Base-by-base conservation (phyloP, 495 filamentous ascomycete species). In the Xylaria curta region DNA sequence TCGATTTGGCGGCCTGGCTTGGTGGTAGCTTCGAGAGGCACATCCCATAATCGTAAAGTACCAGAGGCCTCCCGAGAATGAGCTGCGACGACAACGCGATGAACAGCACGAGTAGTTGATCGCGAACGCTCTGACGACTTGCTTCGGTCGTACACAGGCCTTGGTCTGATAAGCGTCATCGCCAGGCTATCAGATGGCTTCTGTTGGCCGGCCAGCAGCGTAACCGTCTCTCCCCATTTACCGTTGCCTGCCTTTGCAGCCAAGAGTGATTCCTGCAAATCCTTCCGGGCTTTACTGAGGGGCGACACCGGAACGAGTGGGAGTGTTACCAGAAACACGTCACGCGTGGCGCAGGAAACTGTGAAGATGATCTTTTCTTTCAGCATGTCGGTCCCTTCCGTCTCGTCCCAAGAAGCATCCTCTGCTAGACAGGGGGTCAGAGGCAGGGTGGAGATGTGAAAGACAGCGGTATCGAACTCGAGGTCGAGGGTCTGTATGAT, bases 271-370 rank as follows among this genome's bases (percentile, higher is more conserved):
- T 81, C 74, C n/a, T 81, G 82, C 59, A 88, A 72, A 19, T 87
- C 85, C 24, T 81, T 78, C 7, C 86, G 76, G 10, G 79, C 76
- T 71, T 89, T 89, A 75, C 84, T 87, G 69, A 81, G 78, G 33
- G 89, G 86, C 53, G 93, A 92, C 6, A 93, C 93, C 13, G 93
- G 93, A 10, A 84, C 84, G 44, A 96, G 82, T 1, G 94, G 94
- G 7, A 97, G 76, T 4, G 89, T 91, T 15, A 96, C 80, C 42
- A 97, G 80, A 64, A 88, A 89, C 15, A 92, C 85, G 13, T 87
- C 88, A 42, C 83, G 87, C 66, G 93, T 92, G 8, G 91, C 86
- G 77, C 93, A 95, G 0, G 92, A 86, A 7, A 90, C 88, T 0
- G 90, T 85, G 56, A 96, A 88, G 12, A 96, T 86, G 68, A 95